These are phyloP conservation scores for Sporothrix luriei DNA, from an alignment of 2,329 filamentous ascomycete species.

Conservation along the genomic window DNA sequence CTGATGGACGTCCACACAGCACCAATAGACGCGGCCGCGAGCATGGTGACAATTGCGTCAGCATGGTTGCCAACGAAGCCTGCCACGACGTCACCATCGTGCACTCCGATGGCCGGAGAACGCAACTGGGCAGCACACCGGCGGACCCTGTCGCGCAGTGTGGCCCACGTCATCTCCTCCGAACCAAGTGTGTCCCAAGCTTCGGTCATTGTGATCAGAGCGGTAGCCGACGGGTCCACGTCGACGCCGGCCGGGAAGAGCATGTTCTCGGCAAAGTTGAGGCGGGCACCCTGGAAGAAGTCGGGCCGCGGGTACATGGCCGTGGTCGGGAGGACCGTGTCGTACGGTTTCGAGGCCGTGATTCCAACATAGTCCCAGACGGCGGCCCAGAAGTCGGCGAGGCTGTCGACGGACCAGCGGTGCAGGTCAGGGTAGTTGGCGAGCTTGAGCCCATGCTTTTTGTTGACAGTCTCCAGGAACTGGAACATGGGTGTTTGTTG, in stretches of 20 bases:
- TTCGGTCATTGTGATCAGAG: constrained; percentile 82
- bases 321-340: constrained; percentile 67
- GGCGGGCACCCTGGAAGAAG: constrained; percentile 76
- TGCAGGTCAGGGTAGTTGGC: constrained; percentile 74
- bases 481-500: constrained; percentile 69
- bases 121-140: constrained; percentile 69
- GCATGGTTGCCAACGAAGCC: constrained; percentile 87
- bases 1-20: constrained; percentile 93
- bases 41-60: constrained; percentile 83
- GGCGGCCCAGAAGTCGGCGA: constrained; percentile 79
- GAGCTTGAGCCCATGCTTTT: constrained; percentile 65
- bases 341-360: constrained; percentile 65
- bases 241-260: constrained; percentile 67
- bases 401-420: constrained; percentile 78
- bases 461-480: constrained; percentile 70
- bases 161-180: constrained; percentile 67
- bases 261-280: constrained; percentile 96
- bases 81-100: constrained; percentile 59
- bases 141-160: constrained; percentile 76
- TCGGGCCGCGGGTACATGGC: constrained; percentile 83
- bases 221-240: constrained; percentile 62
- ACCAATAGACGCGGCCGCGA: constrained; percentile 78
- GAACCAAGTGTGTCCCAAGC: constrained; percentile 53
- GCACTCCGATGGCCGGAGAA: constrained; percentile 61
- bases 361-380: constrained; percentile 83